Conservation (phyloP, 805 yeast species). For the Metschnikowia cubensis region DNA sequence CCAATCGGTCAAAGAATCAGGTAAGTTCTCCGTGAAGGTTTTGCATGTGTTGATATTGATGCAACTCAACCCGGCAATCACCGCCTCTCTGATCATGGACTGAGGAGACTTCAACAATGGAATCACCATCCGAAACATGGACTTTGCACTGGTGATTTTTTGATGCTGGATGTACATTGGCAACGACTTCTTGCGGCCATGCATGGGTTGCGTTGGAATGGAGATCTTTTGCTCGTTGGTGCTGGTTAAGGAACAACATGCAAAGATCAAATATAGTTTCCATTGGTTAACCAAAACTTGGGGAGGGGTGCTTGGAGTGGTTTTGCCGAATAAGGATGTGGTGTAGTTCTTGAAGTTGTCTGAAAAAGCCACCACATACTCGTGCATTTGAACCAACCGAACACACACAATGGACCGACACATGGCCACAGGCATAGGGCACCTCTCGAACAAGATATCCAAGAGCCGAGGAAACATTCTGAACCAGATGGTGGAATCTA, state of each 20-base stretch:
- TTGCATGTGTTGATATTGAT: slow-evolving; percentile 85
- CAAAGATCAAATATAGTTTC: slow-evolving; percentile 85
- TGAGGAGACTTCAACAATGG: slow-evolving; percentile 75
- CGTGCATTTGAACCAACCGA: slow-evolving; percentile 80
- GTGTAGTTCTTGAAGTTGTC: slow-evolving; percentile 39
- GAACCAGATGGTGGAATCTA: slow-evolving; percentile 96
- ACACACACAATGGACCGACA: slow-evolving; percentile 90
- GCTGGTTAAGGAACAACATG: slow-evolving; percentile 86
- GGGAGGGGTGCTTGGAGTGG: slow-evolving; percentile 43
- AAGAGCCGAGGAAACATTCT: slow-evolving; percentile 76
- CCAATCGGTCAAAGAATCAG: slow-evolving; percentile 50
- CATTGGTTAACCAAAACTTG: slow-evolving; percentile 79
- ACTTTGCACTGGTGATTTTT: slow-evolving; percentile 86
- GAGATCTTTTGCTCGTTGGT: slow-evolving; percentile 79
- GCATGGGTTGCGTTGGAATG: slow-evolving; percentile 46
- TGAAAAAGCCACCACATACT: slow-evolving; percentile 55
- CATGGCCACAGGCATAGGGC: slow-evolving; percentile 91
- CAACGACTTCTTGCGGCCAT: slow-evolving; percentile 71
- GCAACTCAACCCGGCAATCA: slow-evolving; percentile 84
- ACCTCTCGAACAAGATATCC: slow-evolving; percentile 65
- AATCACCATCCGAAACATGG: slow-evolving; percentile 81
- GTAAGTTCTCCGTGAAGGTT: slow-evolving; percentile 73
- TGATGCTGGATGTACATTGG: slow-evolving; percentile 85
- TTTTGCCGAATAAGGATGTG: slow-evolving; percentile 32
- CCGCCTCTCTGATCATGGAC: slow-evolving; percentile 71